phyloP scores from a whole-genome alignment of 768 basidiomycete genomes.

The Auriscalpium orientale region DNA sequence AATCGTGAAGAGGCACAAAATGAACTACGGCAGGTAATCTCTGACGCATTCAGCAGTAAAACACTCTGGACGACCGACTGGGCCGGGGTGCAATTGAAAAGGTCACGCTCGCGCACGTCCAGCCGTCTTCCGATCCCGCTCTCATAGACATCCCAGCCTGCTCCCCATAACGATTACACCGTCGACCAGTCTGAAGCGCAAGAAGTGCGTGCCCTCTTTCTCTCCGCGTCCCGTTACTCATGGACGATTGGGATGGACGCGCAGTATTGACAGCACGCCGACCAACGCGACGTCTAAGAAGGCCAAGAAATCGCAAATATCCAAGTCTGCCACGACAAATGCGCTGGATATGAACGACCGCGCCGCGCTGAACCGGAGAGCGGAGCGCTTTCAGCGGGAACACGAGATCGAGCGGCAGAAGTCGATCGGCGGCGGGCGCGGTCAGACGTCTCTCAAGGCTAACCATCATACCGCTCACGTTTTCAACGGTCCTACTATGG shows the following conservation, averaged over 20 bases:
- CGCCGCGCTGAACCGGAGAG: conserved; percentile 65
- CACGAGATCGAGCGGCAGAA: conserved; percentile 79
- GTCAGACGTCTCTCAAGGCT: conserved; percentile 25
- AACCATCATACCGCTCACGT: conserved; percentile 46
- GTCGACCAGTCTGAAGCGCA: conserved; percentile 53
- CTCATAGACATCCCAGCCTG: conserved; percentile 33
- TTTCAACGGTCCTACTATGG: conserved; percentile 30
- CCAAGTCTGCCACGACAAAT: conserved; percentile 15
- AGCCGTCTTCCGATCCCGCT: not conserved
- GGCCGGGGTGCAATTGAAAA: conserved; percentile 79
- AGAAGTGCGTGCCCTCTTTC: conserved; percentile 39
- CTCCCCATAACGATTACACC: conserved; percentile 49
- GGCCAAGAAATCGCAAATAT: conserved; percentile 44
- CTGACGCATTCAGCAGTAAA: conserved; percentile 80
- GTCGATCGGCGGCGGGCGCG: conserved; percentile 23
- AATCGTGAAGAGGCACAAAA: conserved; percentile 86
- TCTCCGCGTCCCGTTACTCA: not conserved
- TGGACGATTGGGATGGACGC: not conserved
- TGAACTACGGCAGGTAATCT: conserved; percentile 95
- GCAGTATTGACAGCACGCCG: not conserved
- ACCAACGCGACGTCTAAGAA: conserved; percentile 32
- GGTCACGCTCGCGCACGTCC: conserved; percentile 37
- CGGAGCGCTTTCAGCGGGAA: conserved; percentile 85
- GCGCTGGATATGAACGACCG: conserved; percentile 55
- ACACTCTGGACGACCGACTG: conserved; percentile 93